These are phyloP conservation scores for Annulohypoxylon stygium DNA, from an alignment of 495 filamentous ascomycete genomes.

Conservation along the genomic window DNA sequence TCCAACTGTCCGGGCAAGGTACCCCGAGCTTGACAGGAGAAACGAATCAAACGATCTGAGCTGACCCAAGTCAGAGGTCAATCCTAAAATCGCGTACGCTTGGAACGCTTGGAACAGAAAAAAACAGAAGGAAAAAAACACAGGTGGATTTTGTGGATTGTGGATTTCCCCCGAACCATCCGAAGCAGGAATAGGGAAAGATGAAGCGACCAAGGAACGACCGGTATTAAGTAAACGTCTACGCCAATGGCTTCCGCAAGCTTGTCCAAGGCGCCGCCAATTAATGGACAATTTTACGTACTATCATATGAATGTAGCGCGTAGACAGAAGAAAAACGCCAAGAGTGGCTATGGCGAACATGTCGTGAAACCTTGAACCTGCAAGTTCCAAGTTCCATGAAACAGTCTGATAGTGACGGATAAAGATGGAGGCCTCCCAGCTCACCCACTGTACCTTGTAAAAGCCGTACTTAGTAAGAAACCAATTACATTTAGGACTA, in stretches of 20 bases:
- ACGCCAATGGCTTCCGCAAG: constrained; percentile 24
- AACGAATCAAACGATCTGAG: constrained; percentile 12
- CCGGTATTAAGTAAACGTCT: constrained; percentile 9
- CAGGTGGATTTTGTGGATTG: too few relatives aligned
- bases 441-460: neutral
- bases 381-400: constrained; percentile 9
- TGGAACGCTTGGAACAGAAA: neutral
- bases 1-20: constrained; percentile 5
- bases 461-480: neutral
- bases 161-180: constrained; percentile 20
- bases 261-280: neutral
- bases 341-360: constrained; percentile 43
- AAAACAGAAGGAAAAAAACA: neutral
- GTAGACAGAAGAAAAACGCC: constrained; percentile 23
- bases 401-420: constrained; percentile 10
- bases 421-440: constrained; percentile 41
- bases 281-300: neutral
- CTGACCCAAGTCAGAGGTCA: constrained; percentile 2
- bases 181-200: constrained; percentile 13
- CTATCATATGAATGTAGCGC: neutral
- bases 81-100: neutral
- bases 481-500: neutral
- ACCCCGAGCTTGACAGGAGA: constrained; percentile 5
- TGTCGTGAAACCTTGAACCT: constrained; percentile 26
- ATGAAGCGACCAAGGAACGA: neutral